These are phyloP conservation scores for Pugionium cornutum DNA, from an alignment of 345 rosid species.

Conservation along the genomic window DNA sequence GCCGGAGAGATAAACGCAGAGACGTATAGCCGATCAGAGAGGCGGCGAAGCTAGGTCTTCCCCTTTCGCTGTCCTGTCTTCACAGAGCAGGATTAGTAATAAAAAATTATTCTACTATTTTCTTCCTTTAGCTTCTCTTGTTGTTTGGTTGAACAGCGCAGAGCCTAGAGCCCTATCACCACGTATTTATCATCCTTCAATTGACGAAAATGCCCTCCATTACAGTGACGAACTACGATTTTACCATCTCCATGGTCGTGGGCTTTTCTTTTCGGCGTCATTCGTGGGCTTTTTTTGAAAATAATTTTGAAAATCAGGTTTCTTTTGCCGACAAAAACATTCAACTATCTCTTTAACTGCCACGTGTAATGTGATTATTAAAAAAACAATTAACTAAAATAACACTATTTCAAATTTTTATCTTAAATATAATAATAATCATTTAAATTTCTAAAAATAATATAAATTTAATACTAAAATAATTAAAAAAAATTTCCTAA, in stretches of 20 bases:
- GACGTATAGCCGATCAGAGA: constrained; percentile 15
- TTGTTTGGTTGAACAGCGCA: constrained; percentile 36
- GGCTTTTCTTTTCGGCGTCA: not conserved
- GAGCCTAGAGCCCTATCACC: constrained; percentile 42
- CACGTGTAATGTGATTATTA: too few species aligned
- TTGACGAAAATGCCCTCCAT: constrained; percentile 29
- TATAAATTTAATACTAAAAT: too few species aligned
- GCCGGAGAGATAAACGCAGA: not conserved
- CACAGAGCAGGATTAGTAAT: constrained; percentile 2
- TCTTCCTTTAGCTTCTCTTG: not conserved
- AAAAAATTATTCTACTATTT: not conserved
- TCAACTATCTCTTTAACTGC: too few species aligned
- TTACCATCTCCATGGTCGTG: constrained; percentile 2
- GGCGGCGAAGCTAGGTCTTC: constrained; percentile 31
- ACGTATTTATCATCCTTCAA: constrained; percentile 35
- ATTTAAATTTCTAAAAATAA: too few species aligned
- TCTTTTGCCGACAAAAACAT: too few species aligned
- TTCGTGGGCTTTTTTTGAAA: too few species aligned
- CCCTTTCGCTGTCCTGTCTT: constrained; percentile 6
- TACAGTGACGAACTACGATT: not conserved
- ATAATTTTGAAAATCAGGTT: too few species aligned
- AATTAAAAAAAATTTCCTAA: too few species aligned
- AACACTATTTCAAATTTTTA: too few species aligned
- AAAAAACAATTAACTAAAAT: too few species aligned
- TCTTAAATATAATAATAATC: too few species aligned